Base-by-base conservation (phyloP, 805 yeast genomes). In the Myxozyma melibiosi region DNA sequence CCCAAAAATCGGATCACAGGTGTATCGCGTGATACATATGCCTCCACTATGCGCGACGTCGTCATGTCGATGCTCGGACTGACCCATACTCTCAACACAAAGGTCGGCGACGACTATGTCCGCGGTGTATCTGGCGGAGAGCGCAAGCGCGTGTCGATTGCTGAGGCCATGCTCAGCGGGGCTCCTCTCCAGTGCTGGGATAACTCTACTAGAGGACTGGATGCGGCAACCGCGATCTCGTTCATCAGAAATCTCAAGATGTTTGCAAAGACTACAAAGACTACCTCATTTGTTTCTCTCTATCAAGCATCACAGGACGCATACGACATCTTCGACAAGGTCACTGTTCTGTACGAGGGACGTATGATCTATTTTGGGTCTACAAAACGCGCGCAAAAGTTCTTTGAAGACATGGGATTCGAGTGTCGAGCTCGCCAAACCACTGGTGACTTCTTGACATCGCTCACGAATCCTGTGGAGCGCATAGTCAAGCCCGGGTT, bases 161-260 rank as follows among this genome's bases (percentile, higher is more conserved):
- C 81, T 33, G 84, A 80, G 65, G 79, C 74, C n/a, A 70, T 79
- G 9, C 71, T 78, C 39, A 68, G 74, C 44, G 78, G 79, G 41
- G 77, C 81, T 27, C 70, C 73, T 44, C 54, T 81, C 40, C 83
- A 81, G 66, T 79, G 83, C 71, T 81, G 85, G 84, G 85, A 84
- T 75, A 84, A 84, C 67, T 80, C 86, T 9, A 84, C 88, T 27
- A 80, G 88, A 75, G 88, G 88, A 68, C 78, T 84, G 64, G 88
- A 84, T 73, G 75, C 88, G 9, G 86, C 88, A 27, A 83, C 87
- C 42, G 88, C 88, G 33, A 74, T 82, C 67, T 86, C 83, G 67
- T 84, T 84, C 65, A 76, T 81, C 57, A 73, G 78, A 62, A 83
- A 84, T 22, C 74, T 84, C 63, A 82, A 80, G 67, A 74, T 82